Percentiles rank a stretch among this genome's conserved stretches.
These are phyloP conservation scores for Marasmius oreades DNA, from an alignment of 1,284 basidiomycete species.

Conservation along the genomic window DNA sequence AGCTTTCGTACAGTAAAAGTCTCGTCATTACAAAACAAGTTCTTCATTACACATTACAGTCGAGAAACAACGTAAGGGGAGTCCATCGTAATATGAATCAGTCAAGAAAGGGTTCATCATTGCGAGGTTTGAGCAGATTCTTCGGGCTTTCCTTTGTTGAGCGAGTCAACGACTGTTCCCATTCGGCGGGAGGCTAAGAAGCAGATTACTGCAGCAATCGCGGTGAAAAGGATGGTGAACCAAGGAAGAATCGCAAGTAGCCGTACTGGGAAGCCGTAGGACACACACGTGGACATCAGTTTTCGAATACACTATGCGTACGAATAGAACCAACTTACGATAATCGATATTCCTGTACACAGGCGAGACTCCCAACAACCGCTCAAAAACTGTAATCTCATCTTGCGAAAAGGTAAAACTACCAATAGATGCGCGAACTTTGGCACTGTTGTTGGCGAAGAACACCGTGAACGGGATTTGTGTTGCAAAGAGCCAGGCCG, in stretches of 20 bases:
- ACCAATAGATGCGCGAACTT: constrained; percentile 7
- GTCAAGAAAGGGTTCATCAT: no score
- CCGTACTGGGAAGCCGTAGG: constrained; percentile 31
- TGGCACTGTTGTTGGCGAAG: constrained; percentile 35
- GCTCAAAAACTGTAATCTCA: constrained; percentile 36
- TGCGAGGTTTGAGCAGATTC: no score
- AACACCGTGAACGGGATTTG: constrained; percentile 51
- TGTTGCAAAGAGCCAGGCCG: constrained; percentile 49
- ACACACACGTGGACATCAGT: no score
- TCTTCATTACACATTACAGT: no score
- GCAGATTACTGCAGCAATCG: constrained; percentile 32
- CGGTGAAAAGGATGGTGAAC: constrained; percentile 42
- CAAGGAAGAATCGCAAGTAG: constrained; percentile 47
- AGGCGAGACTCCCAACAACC: constrained; percentile 37
- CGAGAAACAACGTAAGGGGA: no score
- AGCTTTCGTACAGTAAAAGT: no score
- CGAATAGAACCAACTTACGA: constrained; percentile 30
- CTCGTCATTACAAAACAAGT: no score
- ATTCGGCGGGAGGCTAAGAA: no score
- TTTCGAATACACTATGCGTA: not conserved
- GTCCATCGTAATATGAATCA: no score
- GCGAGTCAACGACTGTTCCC: no score
- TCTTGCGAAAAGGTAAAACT: constrained; percentile 32
- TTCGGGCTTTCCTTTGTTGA: no score
- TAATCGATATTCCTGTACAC: constrained; percentile 46